These are phyloP conservation scores for Stagonosporopsis vannaccii DNA, from an alignment of 2,329 filamentous ascomycete genomes.

Conservation along the genomic window DNA sequence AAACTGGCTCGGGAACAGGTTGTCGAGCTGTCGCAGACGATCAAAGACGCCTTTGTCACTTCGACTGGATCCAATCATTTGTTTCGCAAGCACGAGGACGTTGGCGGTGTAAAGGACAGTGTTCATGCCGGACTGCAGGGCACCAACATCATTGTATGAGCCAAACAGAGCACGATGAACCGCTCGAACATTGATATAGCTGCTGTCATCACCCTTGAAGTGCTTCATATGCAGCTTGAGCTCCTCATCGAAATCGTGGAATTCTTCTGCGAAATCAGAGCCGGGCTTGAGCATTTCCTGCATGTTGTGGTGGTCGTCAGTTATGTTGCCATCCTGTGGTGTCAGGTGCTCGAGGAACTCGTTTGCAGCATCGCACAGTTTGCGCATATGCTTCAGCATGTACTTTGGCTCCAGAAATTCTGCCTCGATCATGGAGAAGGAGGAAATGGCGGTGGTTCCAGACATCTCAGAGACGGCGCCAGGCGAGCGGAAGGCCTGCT, in stretches of 20 bases:
- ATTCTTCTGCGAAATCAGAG: conserved; percentile 51
- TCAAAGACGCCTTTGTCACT: conserved; percentile 40
- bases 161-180: conserved; percentile 52
- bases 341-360: conserved; percentile 44
- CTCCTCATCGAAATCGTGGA: conserved; percentile 42
- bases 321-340: conserved; percentile 33
- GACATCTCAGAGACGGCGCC: conserved; percentile 53
- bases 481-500: conserved; percentile 38
- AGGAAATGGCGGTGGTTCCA: conserved; percentile 56
- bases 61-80: conserved; percentile 43
- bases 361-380: conserved; percentile 41
- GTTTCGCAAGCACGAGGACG: conserved; percentile 51
- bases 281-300: conserved; percentile 42
- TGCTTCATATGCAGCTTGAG: conserved; percentile 46
- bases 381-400: conserved; percentile 52
- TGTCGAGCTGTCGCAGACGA: conserved; percentile 42
- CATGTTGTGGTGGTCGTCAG: conserved; percentile 33
- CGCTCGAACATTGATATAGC: conserved; percentile 51
- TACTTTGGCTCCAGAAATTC: conserved; percentile 51
- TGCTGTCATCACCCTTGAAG: conserved; percentile 48
- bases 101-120: conserved; percentile 56
- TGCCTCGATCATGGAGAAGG: conserved; percentile 55
- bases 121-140: conserved; percentile 44
- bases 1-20: conserved; percentile 46
- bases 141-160: conserved; percentile 27